Conservation (phyloP, 768 basidiomycete species). For the Russula emetica region DNA sequence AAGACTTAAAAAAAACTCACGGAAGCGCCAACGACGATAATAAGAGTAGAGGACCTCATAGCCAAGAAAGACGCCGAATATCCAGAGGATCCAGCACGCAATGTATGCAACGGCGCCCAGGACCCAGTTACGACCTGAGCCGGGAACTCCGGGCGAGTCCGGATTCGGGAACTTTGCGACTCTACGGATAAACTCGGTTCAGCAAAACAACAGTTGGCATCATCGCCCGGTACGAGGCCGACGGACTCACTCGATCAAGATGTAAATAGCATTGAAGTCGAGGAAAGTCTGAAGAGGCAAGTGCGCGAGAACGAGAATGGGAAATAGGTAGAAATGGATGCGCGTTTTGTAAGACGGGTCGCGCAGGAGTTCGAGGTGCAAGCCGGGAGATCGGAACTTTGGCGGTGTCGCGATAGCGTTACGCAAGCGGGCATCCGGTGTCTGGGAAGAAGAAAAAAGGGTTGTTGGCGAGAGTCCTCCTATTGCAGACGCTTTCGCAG, state of each 20-base stretch:
- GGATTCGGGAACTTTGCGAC: slow-evolving; percentile 73
- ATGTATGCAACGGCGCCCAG: slow-evolving; percentile 80
- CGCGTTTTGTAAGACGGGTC: slow-evolving; percentile 52
- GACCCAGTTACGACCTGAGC: slow-evolving; percentile 75
- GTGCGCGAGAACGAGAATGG: slow-evolving; percentile 65
- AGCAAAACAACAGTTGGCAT: not conserved
- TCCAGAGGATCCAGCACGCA: slow-evolving; percentile 73
- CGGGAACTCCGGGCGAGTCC: slow-evolving; percentile 58
- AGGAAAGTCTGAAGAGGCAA: slow-evolving; percentile 76
- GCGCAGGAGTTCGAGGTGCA: slow-evolving; percentile 65
- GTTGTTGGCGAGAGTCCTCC: slow-evolving; percentile 47
- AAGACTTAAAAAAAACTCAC: slow-evolving; percentile 49
- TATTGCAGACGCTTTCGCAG: too few relatives aligned
- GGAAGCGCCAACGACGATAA: slow-evolving; percentile 69
- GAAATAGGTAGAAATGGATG: slow-evolving; percentile 64
- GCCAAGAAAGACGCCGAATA: slow-evolving; percentile 64
- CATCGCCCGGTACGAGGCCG: too few relatives aligned
- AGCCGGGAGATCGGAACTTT: slow-evolving; percentile 58
- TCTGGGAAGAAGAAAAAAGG: slow-evolving; percentile 43
- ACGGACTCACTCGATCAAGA: slow-evolving; percentile 72
- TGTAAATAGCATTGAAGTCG: slow-evolving; percentile 85
- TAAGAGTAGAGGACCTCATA: slow-evolving; percentile 80
- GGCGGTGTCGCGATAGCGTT: slow-evolving; percentile 39
- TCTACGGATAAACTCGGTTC: slow-evolving; percentile 38
- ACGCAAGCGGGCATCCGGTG: slow-evolving; percentile 31